These are phyloP conservation scores for Beauveria bassiana DNA, from an alignment of 2,329 filamentous ascomycete genomes.

Conservation along the genomic window DNA sequence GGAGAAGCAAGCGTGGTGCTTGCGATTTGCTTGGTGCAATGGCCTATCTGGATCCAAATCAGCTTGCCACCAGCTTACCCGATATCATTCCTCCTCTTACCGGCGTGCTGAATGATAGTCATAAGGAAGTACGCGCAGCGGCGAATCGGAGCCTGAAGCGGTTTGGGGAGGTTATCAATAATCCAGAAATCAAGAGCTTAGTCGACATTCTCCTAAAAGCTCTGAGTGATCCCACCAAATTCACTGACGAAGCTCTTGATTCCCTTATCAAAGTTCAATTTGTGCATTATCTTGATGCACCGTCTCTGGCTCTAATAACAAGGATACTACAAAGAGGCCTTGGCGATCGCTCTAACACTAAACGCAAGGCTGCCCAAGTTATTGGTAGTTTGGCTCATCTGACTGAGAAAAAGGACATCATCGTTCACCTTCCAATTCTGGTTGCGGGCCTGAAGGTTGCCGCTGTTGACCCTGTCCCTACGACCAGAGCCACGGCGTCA, in stretches of 20 bases:
- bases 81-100: slow-evolving; percentile 96
- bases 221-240: slow-evolving; percentile 92
- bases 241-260: slow-evolving; percentile 91
- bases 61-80: slow-evolving; percentile 83
- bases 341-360: slow-evolving; percentile 84
- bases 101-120: slow-evolving; percentile 88
- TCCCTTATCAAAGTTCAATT: slow-evolving; percentile 97
- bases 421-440: slow-evolving; percentile 82
- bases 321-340: slow-evolving; percentile 92
- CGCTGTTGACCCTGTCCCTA: slow-evolving; percentile 90
- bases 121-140: slow-evolving; percentile 89
- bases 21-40: slow-evolving; percentile 95
- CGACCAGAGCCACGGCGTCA: slow-evolving; percentile 90
- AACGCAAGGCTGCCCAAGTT: slow-evolving; percentile 92
- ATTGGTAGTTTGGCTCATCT: slow-evolving; percentile 96
- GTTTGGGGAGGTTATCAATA: slow-evolving; percentile 96
- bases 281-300: slow-evolving; percentile 95
- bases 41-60: slow-evolving; percentile 95
- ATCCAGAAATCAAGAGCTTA: slow-evolving; percentile 90
- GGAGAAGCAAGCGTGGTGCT: slow-evolving; percentile 97
- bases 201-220: slow-evolving; percentile 91
- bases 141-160: slow-evolving; percentile 95
- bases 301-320: slow-evolving; percentile 87
- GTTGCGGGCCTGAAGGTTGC: slow-evolving; percentile 84
- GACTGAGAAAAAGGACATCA: slow-evolving; percentile 90